Conservation (phyloP, 352 stramenopile genomes). For the Phytophthora constricta region DNA sequence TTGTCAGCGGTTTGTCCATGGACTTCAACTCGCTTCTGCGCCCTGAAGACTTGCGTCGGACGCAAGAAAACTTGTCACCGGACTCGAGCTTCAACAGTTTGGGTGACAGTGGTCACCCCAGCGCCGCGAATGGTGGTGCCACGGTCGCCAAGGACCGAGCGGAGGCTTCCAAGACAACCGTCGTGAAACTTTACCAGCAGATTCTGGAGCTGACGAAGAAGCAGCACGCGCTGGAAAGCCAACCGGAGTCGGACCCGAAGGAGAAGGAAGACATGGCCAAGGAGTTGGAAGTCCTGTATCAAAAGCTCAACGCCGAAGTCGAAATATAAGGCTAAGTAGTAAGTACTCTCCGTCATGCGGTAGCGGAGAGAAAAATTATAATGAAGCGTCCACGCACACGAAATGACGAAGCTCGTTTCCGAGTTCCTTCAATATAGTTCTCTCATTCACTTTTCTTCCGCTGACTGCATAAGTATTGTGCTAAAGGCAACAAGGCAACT, state of each 20-base stretch:
- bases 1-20: constrained; percentile 42
- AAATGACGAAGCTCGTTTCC: background rate
- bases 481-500: no score
- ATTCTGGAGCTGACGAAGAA: constrained; percentile 69
- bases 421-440: no score
- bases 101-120: constrained; percentile 19
- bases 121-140: constrained; percentile 2
- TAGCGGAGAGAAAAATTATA: constrained; percentile 11
- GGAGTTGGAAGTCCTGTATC: constrained; percentile 57
- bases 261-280: constrained; percentile 51
- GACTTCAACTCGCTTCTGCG: constrained; percentile 50
- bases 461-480: no score
- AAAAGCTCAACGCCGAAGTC: constrained; percentile 49
- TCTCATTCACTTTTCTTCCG: no score
- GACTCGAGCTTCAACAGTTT: constrained; percentile 43
- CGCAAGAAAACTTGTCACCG: constrained; percentile 48
- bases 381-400: background rate
- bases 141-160: constrained; percentile 23
- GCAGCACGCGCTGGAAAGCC: constrained; percentile 56
- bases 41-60: constrained; percentile 42
- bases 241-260: constrained; percentile 39
- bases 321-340: constrained; percentile 46
- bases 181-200: constrained; percentile 70
- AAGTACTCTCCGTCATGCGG: constrained; percentile 22
- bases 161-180: constrained; percentile 41